Conservation (phyloP, 768 basidiomycete species). For the Dacryopinax spathularia region DNA sequence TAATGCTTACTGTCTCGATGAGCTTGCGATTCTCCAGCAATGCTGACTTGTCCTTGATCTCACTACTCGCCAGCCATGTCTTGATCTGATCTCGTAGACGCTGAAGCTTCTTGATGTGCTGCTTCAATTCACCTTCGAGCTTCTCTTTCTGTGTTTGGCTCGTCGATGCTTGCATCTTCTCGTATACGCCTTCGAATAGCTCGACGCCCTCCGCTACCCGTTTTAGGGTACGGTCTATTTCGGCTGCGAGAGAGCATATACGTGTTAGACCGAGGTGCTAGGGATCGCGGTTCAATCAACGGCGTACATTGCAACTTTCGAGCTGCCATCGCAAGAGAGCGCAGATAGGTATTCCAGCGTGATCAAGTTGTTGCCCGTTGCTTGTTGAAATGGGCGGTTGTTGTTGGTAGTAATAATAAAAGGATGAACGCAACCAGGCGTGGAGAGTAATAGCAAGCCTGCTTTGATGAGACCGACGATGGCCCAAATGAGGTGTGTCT, state of each 20-base stretch:
- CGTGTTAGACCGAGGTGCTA: constrained; percentile 8
- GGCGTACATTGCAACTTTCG: constrained; percentile 74
- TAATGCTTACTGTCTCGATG: constrained; percentile 76
- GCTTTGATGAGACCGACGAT: constrained; percentile 2
- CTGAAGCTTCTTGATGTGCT: constrained; percentile 94
- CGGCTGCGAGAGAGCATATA: constrained; percentile 42
- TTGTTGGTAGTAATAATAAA: background rate
- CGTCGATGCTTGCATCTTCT: constrained; percentile 92
- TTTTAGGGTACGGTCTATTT: constrained; percentile 97
- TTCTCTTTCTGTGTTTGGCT: constrained; percentile 99
- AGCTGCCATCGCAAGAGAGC: constrained; percentile 52
- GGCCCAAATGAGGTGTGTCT: constrained; percentile 4
- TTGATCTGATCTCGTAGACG: constrained; percentile 76
- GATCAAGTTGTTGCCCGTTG: background rate
- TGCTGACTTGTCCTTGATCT: constrained; percentile 95
- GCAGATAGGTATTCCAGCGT: background rate
- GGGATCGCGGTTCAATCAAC: background rate
- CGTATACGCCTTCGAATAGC: constrained; percentile 88
- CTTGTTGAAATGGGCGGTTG: background rate
- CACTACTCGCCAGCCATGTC: constrained; percentile 92
- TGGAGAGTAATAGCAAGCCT: background rate
- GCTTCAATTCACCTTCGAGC: constrained; percentile 86
- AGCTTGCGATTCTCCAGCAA: constrained; percentile 86
- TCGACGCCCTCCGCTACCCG: constrained; percentile 93
- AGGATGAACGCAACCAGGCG: background rate